phyloP scores from a whole-genome alignment of 306 rosid genomes.

The Vigna nakashimae region DNA sequence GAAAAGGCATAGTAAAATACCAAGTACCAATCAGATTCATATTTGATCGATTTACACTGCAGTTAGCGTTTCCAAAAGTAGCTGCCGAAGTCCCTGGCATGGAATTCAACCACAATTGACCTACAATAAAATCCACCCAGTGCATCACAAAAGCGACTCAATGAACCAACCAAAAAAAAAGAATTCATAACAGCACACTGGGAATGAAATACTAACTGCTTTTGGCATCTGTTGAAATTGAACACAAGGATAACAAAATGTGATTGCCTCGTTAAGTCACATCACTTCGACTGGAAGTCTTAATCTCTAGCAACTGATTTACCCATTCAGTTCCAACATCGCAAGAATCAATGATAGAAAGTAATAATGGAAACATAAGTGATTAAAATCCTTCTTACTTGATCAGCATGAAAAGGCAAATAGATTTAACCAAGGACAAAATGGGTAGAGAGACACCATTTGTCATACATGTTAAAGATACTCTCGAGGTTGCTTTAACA shows the following conservation, averaged over 20 bases:
- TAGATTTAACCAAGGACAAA: neutral
- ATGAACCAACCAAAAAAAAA: neutral
- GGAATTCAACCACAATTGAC: neutral
- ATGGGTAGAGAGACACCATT: neutral
- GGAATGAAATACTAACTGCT: neutral
- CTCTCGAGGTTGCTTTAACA: conserved; percentile 72
- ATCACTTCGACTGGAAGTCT: neutral
- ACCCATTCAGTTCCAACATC: neutral
- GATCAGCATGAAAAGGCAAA: neutral
- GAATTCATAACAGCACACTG: neutral
- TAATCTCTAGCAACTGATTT: neutral
- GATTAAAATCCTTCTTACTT: neutral
- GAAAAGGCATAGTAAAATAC: neutral
- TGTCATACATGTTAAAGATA: conserved; percentile 7
- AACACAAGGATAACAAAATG: neutral
- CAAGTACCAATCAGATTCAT: neutral
- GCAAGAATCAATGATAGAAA: neutral
- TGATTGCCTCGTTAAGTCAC: neutral
- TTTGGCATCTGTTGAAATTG: conserved; percentile 1
- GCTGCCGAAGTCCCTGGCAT: neutral
- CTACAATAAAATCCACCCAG: neutral
- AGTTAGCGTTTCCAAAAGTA: neutral
- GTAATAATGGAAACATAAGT: neutral
- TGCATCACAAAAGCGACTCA: neutral
- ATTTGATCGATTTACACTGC: neutral